These are phyloP conservation scores for Raffaelea deltoideospora DNA, from an alignment of 2,329 filamentous ascomycete species.

Conservation along the genomic window DNA sequence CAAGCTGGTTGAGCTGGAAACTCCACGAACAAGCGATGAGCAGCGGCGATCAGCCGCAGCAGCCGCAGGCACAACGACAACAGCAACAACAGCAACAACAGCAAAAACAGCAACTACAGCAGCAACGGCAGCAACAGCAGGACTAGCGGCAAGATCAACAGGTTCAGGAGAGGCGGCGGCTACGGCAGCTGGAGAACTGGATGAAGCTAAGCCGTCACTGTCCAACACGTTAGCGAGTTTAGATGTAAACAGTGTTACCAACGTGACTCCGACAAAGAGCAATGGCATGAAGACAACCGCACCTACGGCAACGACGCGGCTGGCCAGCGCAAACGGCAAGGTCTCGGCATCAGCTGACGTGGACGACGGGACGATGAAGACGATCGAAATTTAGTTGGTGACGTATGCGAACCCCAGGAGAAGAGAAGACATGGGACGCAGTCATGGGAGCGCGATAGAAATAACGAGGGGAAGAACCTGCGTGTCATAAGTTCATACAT, in stretches of 20 bases:
- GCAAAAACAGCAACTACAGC: not conserved
- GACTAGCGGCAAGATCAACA: not conserved
- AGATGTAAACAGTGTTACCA: too few relatives aligned
- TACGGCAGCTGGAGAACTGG: too few relatives aligned
- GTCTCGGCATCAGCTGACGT: constrained; percentile 14
- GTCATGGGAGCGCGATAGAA: not conserved
- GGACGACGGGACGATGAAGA: constrained; percentile 40
- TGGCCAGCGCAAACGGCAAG: constrained; percentile 1
- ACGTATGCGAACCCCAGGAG: not conserved
- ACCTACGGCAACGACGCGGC: too few relatives aligned
- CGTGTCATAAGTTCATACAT: constrained; percentile 1
- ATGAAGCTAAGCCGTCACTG: too few relatives aligned
- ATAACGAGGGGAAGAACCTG: not conserved
- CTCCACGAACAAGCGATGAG: constrained; percentile 32
- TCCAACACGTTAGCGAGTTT: too few relatives aligned
- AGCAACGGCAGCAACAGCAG: constrained; percentile 2
- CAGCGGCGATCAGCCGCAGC: constrained; percentile 10
- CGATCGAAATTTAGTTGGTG: constrained; percentile 38
- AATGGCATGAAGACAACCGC: not conserved
- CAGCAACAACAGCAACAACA: constrained; percentile 3
- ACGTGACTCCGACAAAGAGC: not conserved
- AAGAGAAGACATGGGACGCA: not conserved
- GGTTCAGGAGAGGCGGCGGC: too few relatives aligned
- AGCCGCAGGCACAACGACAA: not conserved
- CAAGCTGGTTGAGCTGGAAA: constrained; percentile 42